These are phyloP conservation scores for Erythrophleum ivorense DNA, from an alignment of 331 rosid genomes.

Conservation along the genomic window DNA sequence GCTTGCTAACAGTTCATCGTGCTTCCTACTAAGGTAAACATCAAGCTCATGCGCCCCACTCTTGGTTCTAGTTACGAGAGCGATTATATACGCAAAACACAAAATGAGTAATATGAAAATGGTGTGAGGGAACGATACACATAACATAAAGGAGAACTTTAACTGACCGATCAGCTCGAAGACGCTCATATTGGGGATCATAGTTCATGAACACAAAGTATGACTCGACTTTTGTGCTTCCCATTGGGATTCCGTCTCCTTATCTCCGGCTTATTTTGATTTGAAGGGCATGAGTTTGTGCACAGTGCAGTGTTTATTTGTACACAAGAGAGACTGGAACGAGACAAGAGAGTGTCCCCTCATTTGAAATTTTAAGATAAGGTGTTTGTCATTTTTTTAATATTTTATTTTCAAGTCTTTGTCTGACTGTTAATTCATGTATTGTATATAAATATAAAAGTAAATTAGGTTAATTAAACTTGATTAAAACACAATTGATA, in stretches of 20 bases:
- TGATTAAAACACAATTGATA: too few species aligned
- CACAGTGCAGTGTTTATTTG: conserved; percentile 38
- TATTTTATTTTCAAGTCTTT: background rate
- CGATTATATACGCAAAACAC: background rate
- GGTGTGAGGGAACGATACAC: background rate
- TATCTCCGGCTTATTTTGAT: conserved; percentile 10
- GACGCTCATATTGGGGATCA: conserved; percentile 84
- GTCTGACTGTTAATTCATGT: background rate
- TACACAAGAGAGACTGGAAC: conserved; percentile 27
- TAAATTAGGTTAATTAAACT: too few species aligned
- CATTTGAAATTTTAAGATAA: background rate
- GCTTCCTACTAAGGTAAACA: conserved; percentile 76
- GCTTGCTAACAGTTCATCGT: conserved; percentile 73
- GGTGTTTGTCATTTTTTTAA: background rate
- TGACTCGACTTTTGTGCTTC: conserved; percentile 53
- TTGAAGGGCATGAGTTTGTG: background rate
- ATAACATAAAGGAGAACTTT: background rate
- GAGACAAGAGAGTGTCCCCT: conserved; percentile 22
- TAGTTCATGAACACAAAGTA: conserved; percentile 90
- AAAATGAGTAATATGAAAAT: background rate
- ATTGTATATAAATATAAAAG: background rate
- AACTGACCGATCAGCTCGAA: conserved; percentile 71
- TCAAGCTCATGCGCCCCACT: conserved; percentile 68
- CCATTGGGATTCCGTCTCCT: conserved; percentile 45
- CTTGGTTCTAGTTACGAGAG: conserved; percentile 43